A percentile compares a stretch with the other conserved stretches of the same genome.
Conservation (phyloP, 2,329 filamentous ascomycete genomes). For the Xylariaceae sp. region DNA sequence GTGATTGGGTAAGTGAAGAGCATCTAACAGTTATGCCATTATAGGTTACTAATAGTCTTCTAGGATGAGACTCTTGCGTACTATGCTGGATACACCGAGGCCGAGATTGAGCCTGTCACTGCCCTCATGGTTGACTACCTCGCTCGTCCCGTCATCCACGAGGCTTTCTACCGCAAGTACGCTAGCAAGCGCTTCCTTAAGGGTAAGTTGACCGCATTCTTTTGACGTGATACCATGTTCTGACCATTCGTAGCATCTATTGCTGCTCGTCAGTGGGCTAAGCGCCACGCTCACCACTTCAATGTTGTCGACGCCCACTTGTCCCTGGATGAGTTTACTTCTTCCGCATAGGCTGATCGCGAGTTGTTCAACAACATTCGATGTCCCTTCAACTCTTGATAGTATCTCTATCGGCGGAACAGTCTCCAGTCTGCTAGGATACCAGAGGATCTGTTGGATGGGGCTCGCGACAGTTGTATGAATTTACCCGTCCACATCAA, state of each 20-base stretch:
- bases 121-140: slow-evolving; percentile 96
- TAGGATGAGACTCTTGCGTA: slow-evolving; percentile 79
- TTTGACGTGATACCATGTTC: neutral
- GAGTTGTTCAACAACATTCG: slow-evolving; percentile 3
- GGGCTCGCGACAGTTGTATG: slow-evolving; percentile 26
- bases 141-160: slow-evolving; percentile 80
- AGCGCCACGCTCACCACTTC: slow-evolving; percentile 62
- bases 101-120: slow-evolving; percentile 88
- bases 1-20: slow-evolving; percentile 69
- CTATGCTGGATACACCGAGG: slow-evolving; percentile 89
- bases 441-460: slow-evolving; percentile 29
- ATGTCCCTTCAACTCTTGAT: slow-evolving; percentile 15
- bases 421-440: slow-evolving; percentile 27
- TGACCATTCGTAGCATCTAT: slow-evolving; percentile 65
- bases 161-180: slow-evolving; percentile 99
- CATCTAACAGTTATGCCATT: neutral
- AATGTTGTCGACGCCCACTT: slow-evolving; percentile 48
- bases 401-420: slow-evolving; percentile 25
- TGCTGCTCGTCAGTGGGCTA: slow-evolving; percentile 86
- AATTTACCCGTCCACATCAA: slow-evolving; percentile 23
- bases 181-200: slow-evolving; percentile 99
- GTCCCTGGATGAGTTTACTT: slow-evolving; percentile 45
- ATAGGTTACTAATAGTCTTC: slow-evolving; percentile 29
- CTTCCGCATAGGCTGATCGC: slow-evolving; percentile 21
- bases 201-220: slow-evolving; percentile 54